These are phyloP conservation scores for Cyanodermella asteris DNA, from an alignment of 2,329 filamentous ascomycete species.

Conservation along the genomic window DNA sequence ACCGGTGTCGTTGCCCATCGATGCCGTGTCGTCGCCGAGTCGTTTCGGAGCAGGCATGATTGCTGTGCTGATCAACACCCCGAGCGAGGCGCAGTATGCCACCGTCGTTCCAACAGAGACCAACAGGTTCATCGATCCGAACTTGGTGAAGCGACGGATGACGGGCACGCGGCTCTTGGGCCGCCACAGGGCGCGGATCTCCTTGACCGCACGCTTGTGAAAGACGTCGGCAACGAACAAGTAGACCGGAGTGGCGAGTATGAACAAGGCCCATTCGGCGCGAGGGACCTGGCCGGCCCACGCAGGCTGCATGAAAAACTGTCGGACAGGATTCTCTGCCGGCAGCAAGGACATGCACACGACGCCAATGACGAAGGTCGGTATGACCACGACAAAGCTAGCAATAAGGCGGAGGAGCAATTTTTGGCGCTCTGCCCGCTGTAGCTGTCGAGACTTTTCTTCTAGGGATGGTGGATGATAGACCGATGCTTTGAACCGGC, in stretches of 20 bases:
- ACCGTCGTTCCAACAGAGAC: constrained; percentile 62
- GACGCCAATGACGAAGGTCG: constrained; percentile 57
- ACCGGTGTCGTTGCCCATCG: constrained; percentile 1
- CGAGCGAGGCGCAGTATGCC: constrained; percentile 54
- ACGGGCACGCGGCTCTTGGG: constrained; percentile 43
- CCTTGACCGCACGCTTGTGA: constrained; percentile 48
- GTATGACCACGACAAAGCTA: constrained; percentile 41
- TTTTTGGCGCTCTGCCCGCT: constrained; percentile 37
- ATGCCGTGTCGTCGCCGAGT: constrained; percentile 20
- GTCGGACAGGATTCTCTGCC: constrained; percentile 26
- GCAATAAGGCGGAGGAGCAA: constrained; percentile 42
- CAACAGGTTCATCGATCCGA: constrained; percentile 74
- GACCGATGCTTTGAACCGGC: constrained; percentile 41
- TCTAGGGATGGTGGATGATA: constrained; percentile 54
- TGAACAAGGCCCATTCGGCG: constrained; percentile 48
- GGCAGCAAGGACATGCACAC: constrained; percentile 58
- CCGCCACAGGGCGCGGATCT: constrained; percentile 50
- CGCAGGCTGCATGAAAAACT: constrained; percentile 42
- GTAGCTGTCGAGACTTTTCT: constrained; percentile 45
- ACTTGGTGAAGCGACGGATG: constrained; percentile 49
- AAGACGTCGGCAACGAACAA: constrained; percentile 59
- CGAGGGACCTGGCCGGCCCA: constrained; percentile 41
- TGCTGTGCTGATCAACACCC: constrained; percentile 38
- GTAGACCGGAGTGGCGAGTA: constrained; percentile 54
- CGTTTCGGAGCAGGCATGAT: constrained; percentile 8